Evolutionary conservation across 768 basidiomycete genomes (phyloP), one percentile per base, ranked within the genome.

Genomic region (Amanita molliuscula): DNA sequence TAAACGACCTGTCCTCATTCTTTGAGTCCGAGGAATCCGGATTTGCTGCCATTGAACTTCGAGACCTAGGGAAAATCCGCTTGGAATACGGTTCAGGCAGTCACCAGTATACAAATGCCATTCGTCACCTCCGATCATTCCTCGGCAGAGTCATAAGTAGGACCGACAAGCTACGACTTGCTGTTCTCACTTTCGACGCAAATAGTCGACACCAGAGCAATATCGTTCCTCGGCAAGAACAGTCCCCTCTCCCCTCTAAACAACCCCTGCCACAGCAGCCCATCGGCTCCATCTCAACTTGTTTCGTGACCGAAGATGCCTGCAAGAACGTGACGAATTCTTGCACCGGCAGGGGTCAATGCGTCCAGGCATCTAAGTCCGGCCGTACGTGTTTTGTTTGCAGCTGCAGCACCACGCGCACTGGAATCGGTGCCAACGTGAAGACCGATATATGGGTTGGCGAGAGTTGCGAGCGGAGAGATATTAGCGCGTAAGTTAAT

Each of bases 371-470:
- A 26, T 76, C 67, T 42, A 81, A 79, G 55, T 76, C 78, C 3
- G 85, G 82, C 10, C 64, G 70, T 13, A 73, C 71, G 16, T 78
- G 76, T 57, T 78, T 71, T 55, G 71, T 78, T 28, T 82, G 79
- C 59, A 64, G 67, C 38, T 82, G 80, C 54, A 65, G 67, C 18
- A 62, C 59, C 9, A 72, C 74, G 6, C 68, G 64, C 23, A 82
- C 78, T 8, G 74, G 73, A 42, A 67, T 74, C 49, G 72, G 72
- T 8, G 63, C 69, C 21, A 74, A 79, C n/a, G 62, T 68, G 25
- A 73, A 79, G 61, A 78, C 73, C 3, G 75, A 81, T 54, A 65
- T 63, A 28, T 92, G 89, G 88, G 88, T 75, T 1, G 89, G 89
- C 4, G 73, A 76, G 47, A 76, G 71, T 54, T 92, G 89, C 56